Evolutionary conservation across 352 stramenopile species (phyloP), one percentile per base, ranked within the genome.

Genomic region (Phytophthora colocasiae): DNA sequence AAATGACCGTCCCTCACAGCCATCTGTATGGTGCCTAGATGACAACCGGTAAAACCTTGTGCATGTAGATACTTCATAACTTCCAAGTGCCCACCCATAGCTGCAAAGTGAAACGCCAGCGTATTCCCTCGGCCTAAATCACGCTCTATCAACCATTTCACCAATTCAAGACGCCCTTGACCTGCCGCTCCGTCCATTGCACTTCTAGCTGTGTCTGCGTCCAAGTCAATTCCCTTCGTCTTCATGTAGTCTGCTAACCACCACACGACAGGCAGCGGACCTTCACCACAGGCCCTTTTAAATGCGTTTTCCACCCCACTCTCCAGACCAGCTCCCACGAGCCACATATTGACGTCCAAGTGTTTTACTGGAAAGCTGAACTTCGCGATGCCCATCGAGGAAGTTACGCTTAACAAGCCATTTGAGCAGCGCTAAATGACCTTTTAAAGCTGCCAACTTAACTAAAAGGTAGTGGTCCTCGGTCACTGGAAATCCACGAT

Each of bases 31-130:
- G 19, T 14, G 45, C 6, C 22, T 59, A 64, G 76, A 63, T 69
- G 72, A 65, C 58, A 69, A 67, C 41, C 17, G n/a, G 71, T 77
- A 9, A 58, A 49, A 12, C 38, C 26, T 8, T 36, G 15, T 6
- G 39, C 10, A 24, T 50, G 26, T 11, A 50, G 51, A 29, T 22
- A 22, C 22, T 2, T 22, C 1, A 2, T 2, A 22, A 22, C 22
- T 22, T 49, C 26, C 27, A 59, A 12, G 6, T 49, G 24, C 19
- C 39, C 36, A 41, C 49, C 49, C 7, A 27, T 4, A 10, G 51
- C 38, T 31, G 51, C n/a, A 27, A 6, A 7, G 38, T 50, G 27
- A 31, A 31, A 9, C 27, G 27, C 27, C 7, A 8, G 0, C 5
- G 27, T 31, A 8, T 2, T 8, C 6, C 27, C 27, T 31, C 27